Evolutionary conservation across 495 filamentous ascomycete species (phyloP), one percentile per base, ranked within the genome.

Genomic region (Aspergillus taichungensis): DNA sequence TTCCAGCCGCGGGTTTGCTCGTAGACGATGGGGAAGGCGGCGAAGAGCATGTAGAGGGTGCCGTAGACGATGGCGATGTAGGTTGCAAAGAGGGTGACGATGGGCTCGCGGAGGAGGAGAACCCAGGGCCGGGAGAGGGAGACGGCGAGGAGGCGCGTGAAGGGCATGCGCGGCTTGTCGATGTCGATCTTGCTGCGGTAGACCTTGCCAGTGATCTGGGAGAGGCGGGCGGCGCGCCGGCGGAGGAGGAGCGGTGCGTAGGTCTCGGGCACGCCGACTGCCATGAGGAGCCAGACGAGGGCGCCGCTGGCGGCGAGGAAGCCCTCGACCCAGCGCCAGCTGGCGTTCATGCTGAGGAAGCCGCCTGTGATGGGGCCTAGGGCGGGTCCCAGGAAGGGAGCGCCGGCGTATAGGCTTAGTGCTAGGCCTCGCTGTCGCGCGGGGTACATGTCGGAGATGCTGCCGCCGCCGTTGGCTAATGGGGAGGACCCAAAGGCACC

Each of bases 1-100:
- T 65, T 68, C 86, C 85, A 90, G 43, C 78, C 77, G 9, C 86
- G 82, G 30, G 83, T 62, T 13, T 82, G 62, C 11, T 75, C 68
- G 62, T 86, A 91, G 42, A 90, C 77, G 36, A 90, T 80, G 2
- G 87, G 87, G 37, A 67, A 62, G 11, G 84, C 84, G 36, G 84
- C 78, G 63, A 92, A 91, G 13, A 88, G 73, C 34, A 90, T 73
- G 60, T 88, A 88, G 3, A 87, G 64, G 7, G 83, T 78, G 0
- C 81, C 78, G 52, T 85, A 87, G 12, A 77, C 63, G 47, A 85
- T 72, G 29, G 81, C 75, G 56, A 85, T 74, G 61, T 87, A 87
- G 6, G 81, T 40, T 4, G 75, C 76, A 8, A 80, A 67, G 6
- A 77, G 52, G 29, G 76, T 62, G 32, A 76, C 71, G 44, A 84